A percentile compares a stretch with the other conserved stretches of the same genome.
Evolutionary conservation across 371 early-diverging fungal species (phyloP).

Genomic region (Cladochytrium tenue): DNA sequence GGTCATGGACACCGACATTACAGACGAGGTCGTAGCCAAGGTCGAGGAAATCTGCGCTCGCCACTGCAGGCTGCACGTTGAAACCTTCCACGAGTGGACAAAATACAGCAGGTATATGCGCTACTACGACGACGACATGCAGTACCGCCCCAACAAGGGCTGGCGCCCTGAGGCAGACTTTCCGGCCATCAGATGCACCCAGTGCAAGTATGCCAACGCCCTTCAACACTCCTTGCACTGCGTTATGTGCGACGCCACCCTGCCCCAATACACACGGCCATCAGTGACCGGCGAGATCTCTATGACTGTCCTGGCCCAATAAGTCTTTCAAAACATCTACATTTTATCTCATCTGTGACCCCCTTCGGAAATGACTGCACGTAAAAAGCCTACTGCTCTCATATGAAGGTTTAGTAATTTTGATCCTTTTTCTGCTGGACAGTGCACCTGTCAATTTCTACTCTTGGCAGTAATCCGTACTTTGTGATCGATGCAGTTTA

Average conservation of each 20-base stretch:
- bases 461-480: too few relatives aligned
- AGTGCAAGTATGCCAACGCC: conserved; percentile 4
- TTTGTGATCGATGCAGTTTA: too few relatives aligned
- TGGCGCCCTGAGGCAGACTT: conserved; percentile 1
- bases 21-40: conserved; percentile 2
- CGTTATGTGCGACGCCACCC: background rate
- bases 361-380: too few relatives aligned
- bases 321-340: too few relatives aligned
- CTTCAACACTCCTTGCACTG: background rate
- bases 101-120: conserved; percentile 10
- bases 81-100: background rate
- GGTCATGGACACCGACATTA: conserved; percentile 1
- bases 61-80: background rate
- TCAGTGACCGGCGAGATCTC: too few relatives aligned
- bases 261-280: background rate
- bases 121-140: conserved; percentile 5
- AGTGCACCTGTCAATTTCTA: too few relatives aligned
- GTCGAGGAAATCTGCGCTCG: conserved; percentile 5
- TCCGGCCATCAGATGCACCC: background rate
- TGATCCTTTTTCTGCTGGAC: too few relatives aligned
- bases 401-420: too few relatives aligned
- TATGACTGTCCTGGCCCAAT: too few relatives aligned
- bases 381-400: too few relatives aligned
- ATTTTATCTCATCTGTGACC: too few relatives aligned
- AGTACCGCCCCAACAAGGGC: background rate